Conservation (phyloP, 352 stramenopile genomes). For the Phytophthora cactorum region DNA sequence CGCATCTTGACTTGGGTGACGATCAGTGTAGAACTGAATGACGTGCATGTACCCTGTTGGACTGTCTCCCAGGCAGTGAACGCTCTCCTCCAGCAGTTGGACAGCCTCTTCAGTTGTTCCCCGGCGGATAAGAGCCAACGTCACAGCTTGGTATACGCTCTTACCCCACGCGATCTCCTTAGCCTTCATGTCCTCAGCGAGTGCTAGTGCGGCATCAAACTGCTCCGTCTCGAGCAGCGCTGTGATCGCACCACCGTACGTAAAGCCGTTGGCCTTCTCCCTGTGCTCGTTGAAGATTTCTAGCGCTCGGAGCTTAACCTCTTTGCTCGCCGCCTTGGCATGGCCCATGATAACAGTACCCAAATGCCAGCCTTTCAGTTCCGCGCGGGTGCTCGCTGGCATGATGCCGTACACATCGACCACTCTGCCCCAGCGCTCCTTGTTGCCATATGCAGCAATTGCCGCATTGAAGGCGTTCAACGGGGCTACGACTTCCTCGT, state of each 20-base stretch:
- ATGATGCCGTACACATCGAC: slow-evolving; percentile 63
- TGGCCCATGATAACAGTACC: slow-evolving; percentile 68
- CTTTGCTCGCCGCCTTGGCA: slow-evolving; percentile 43
- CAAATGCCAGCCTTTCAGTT: slow-evolving; percentile 54
- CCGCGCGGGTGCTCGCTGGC: slow-evolving; percentile 30
- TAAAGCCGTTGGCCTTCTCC: slow-evolving; percentile 47
- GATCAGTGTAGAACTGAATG: slow-evolving; percentile 56
- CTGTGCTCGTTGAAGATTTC: slow-evolving; percentile 53
- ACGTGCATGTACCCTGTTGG: slow-evolving; percentile 62
- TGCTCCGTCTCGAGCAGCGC: slow-evolving; percentile 54
- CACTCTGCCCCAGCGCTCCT: slow-evolving; percentile 59
- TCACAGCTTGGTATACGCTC: slow-evolving; percentile 56
- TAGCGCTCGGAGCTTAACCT: slow-evolving; percentile 40
- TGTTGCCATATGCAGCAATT: slow-evolving; percentile 69
- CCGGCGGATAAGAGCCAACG: slow-evolving; percentile 55
- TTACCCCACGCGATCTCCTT: slow-evolving; percentile 53
- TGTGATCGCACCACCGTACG: slow-evolving; percentile 58
- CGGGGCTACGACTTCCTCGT: slow-evolving; percentile 40
- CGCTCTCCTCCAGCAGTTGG: slow-evolving; percentile 53
- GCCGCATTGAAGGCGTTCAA: slow-evolving; percentile 71
- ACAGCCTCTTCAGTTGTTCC: slow-evolving; percentile 54
- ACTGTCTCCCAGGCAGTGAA: slow-evolving; percentile 56
- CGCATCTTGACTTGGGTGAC: not conserved
- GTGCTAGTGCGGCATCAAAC: slow-evolving; percentile 44
- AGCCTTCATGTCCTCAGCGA: slow-evolving; percentile 51